These are phyloP conservation scores for Cruciata laevipes DNA, from an alignment of 257 asterid species.

Conservation along the genomic window DNA sequence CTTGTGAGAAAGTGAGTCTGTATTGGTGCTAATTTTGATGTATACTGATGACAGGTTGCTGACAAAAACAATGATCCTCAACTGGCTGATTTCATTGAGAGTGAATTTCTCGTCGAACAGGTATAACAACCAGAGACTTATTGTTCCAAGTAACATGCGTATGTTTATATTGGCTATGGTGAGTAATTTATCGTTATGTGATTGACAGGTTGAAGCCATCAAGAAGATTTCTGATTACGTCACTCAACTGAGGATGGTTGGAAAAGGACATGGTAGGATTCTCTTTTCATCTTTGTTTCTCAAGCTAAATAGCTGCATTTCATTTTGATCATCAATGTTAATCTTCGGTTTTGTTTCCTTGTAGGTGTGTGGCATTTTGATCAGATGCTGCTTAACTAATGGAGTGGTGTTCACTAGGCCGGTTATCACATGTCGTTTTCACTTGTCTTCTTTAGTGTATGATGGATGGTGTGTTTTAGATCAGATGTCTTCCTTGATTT, in stretches of 20 bases:
- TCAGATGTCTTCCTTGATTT: not conserved
- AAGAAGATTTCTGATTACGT: conserved; percentile 67
- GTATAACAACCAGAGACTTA: conserved; percentile 22
- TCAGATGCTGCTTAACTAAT: conserved; percentile 27
- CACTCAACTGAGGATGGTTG: conserved; percentile 77
- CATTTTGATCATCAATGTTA: not conserved
- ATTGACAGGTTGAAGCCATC: conserved; percentile 56
- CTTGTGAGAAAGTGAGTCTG: not conserved
- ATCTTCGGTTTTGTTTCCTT: not conserved
- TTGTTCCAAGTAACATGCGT: not conserved
- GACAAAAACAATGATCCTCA: conserved; percentile 50
- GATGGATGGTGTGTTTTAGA: not conserved
- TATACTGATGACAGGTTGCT: conserved; percentile 46
- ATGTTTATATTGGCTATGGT: not conserved
- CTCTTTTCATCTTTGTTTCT: not conserved
- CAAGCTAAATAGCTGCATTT: not conserved
- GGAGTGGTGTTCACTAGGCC: conserved; percentile 1
- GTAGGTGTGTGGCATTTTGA: conserved; percentile 44
- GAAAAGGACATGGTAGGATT: conserved; percentile 78
- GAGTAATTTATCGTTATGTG: not conserved
- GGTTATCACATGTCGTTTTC: not conserved
- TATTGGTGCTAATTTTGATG: not conserved
- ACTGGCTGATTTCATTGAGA: conserved; percentile 61
- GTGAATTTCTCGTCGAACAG: conserved; percentile 64
- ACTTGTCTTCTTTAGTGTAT: not conserved